Evolutionary conservation across 2,329 filamentous ascomycete genomes (phyloP), one percentile per base, ranked within the genome.

Genomic region (Nothophoma quercina): DNA sequence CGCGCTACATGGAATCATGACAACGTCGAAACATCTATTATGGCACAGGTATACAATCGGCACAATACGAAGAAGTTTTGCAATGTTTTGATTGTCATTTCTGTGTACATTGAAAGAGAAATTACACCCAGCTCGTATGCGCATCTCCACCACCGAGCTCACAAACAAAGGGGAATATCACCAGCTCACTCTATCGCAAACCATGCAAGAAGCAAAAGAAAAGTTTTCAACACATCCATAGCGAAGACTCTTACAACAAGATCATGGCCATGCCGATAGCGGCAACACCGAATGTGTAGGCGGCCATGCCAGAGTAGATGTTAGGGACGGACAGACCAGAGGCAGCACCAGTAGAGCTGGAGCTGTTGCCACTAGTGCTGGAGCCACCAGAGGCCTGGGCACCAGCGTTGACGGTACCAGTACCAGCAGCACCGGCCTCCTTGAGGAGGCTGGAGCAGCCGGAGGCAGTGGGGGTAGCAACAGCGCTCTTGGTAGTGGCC

Each of bases 371-470:
- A 36, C 43, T 60, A 42, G 51, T 43, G 38, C 43, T 29, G 44
- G 59, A 59, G 15, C 52, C 49, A 19, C 52, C 49, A 19, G 49
- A 61, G 36, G 55, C 65, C 60, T 33, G 64, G 61, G 33, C 63
- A 28, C 65, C 60, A 50, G 60, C 58, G 51, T 71, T 75, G 28
- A 87, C 83, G 26, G 75, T 78, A 44, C 84, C 84, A 43, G 81
- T 82, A 26, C 85, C 85, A 54, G 79, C 80, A 25, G 83, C 77
- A 64, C 86, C 88, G 52, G 88, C 90, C 59, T 85, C 81, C 26
- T 78, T 75, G 51, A 95, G 77, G 50, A 88, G 79, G 39, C 75
- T 65, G 44, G 76, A 71, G 82, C 90, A 93, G 50, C 73, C 74
- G 22, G 77, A 76, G 25, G 69, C 69, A 12, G 81, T 75, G 26